Percentiles rank a stretch among this genome's conserved stretches.
These are phyloP conservation scores for Coemansia sp. DNA, from an alignment of 192 early-diverging fungal species.

Conservation along the genomic window DNA sequence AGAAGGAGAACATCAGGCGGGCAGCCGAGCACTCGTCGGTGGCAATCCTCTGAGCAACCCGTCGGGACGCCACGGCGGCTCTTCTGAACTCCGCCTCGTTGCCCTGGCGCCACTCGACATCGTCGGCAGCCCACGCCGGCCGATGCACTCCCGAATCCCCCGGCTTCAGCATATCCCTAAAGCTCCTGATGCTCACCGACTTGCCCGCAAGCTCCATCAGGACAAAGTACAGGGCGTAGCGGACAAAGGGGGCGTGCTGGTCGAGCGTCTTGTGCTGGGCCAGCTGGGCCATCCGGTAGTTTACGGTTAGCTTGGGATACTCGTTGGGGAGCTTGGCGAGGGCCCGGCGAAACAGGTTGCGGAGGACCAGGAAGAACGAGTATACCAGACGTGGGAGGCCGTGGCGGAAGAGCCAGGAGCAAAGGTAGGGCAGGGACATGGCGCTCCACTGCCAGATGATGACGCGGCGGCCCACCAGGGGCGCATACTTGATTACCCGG, in stretches of 20 bases:
- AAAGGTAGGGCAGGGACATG: conserved; percentile 2
- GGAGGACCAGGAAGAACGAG: not conserved
- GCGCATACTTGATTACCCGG: conserved; percentile 12
- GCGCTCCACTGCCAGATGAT: conserved; percentile 25
- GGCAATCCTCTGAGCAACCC: not conserved
- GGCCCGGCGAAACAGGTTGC: not conserved
- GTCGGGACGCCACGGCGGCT: not conserved
- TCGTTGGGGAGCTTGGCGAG: not conserved
- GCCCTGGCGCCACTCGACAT: not conserved
- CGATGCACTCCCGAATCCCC: not conserved
- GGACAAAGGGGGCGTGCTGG: conserved; percentile 23
- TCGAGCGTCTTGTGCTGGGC: conserved; percentile 15
- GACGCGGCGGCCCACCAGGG: conserved; percentile 14
- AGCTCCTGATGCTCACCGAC: conserved; percentile 7
- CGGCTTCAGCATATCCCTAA: not conserved
- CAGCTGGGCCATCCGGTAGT: conserved; percentile 26
- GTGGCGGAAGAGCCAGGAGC: conserved; percentile 3
- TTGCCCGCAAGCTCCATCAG: conserved; percentile 10
- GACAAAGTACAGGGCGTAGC: conserved; percentile 25
- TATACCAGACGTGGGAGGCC: not conserved
- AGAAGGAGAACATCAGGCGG: conserved; percentile 15
- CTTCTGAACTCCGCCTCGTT: not conserved
- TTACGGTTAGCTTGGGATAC: not conserved
- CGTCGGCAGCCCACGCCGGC: too few species aligned
- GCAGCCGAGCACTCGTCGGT: conserved; percentile 31